Evolutionary conservation across 495 filamentous ascomycete genomes (phyloP), one percentile per base, ranked within the genome.

Genomic region (Tuber brumale): DNA sequence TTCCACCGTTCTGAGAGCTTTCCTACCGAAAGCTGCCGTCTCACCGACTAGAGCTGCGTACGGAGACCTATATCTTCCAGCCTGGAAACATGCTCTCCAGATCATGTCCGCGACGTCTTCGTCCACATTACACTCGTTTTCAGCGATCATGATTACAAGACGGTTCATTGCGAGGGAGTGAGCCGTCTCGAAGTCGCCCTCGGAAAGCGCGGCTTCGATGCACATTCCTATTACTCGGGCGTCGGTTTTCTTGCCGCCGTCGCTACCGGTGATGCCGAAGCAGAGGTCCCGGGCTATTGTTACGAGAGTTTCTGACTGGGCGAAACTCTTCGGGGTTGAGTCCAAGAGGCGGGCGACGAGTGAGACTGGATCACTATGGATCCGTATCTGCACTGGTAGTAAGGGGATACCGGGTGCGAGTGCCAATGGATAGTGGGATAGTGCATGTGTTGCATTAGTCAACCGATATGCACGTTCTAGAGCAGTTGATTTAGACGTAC

Each of bases 151-250:
- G 12, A 86, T 86, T 27, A 86, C 85, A 31, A 90, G 85, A 2
- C 89, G 87, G 42, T 86, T 97, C 76, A 96, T 89, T 46, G 97
- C 92, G 85, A 95, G 97, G 19, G 94, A 97, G 85, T 98, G 98
- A 37, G 96, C 96, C 1, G 96, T 98, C 78, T 97, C 95, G 79
- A 98, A 98, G 81, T 99, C 95, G 80, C 95, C 89, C 82, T 94
- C 93, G 8, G 87, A 85, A 1, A 98, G 88, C 43, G 95, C 93
- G 8, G 94, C 91, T 79, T 95, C 91, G 69, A 98, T 91, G 80
- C 95, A 94, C 89, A 97, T 93, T 72, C 91, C 91, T 44, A 90
- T 92, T 72, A 99, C 91, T 72, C 94, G 89, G 43, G 89, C 88
- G 81, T 92, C 89, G 21, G 88, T 76, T 72, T 72, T 46, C 69